These are phyloP conservation scores for Diphasiastrum complanatum DNA, from an alignment of 83 land plant species.

Conservation along the genomic window DNA sequence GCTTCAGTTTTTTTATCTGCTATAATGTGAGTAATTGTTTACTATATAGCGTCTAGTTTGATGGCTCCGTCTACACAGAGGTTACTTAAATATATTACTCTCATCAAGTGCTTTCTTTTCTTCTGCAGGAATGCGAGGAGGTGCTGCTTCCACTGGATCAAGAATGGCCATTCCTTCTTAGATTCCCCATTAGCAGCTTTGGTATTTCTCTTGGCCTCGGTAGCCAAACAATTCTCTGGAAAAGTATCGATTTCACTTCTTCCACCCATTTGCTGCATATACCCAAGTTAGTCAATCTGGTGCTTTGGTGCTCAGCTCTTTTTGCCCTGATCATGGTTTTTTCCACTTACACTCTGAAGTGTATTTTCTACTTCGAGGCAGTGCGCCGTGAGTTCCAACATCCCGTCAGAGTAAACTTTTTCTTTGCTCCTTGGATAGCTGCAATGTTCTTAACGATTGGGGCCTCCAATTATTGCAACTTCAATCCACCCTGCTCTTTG, in stretches of 20 bases:
- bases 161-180: conserved; percentile 84
- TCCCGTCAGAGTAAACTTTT: conserved; percentile 85
- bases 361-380: conserved; percentile 77
- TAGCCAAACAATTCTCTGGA: conserved; percentile 87
- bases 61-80: too few relatives aligned
- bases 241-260: conserved; percentile 40
- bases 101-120: neutral
- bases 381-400: conserved; percentile 84
- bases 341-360: conserved; percentile 52
- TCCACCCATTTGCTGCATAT: conserved; percentile 51
- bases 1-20: too few relatives aligned
- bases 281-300: conserved; percentile 35
- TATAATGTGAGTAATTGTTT: too few relatives aligned
- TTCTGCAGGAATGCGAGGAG: conserved; percentile 64
- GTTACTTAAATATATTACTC: too few relatives aligned
- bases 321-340: conserved; percentile 26
- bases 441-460: conserved; percentile 62
- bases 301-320: conserved; percentile 58
- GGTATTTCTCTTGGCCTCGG: conserved; percentile 74
- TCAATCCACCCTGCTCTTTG: conserved; percentile 40
- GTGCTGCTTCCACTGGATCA: conserved; percentile 57
- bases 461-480: conserved; percentile 45
- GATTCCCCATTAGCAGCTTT: conserved; percentile 65
- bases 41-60: too few relatives aligned
- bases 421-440: conserved; percentile 91